These are phyloP conservation scores for Acacia confusa DNA, from an alignment of 306 rosid genomes.

Conservation along the genomic window DNA sequence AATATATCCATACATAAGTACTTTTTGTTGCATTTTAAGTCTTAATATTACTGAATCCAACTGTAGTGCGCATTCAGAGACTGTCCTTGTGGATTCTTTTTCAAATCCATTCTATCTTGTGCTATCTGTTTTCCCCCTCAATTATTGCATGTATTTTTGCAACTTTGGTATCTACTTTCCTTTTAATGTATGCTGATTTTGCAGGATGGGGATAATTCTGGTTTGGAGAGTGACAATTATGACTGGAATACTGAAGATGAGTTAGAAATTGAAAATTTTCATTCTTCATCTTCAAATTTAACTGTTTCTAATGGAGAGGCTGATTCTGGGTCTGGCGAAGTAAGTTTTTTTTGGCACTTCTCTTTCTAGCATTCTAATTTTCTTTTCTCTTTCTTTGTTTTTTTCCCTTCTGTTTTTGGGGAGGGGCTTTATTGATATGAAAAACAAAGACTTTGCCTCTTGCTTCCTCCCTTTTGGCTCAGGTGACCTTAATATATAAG, in stretches of 20 bases:
- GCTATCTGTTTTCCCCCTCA: neutral
- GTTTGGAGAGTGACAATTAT: conserved; percentile 46
- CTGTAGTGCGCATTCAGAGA: neutral
- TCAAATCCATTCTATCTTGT: neutral
- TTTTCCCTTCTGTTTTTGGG: neutral
- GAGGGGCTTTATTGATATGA: neutral
- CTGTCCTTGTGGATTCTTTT: conserved; percentile 4
- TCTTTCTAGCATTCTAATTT: conserved; percentile 1
- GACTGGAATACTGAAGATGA: conserved; percentile 96
- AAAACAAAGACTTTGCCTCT: conserved; percentile 5
- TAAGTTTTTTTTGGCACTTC: conserved; percentile 24
- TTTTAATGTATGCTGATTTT: conserved; percentile 18
- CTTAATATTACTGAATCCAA: conserved; percentile 4
- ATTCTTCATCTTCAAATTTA: conserved; percentile 51
- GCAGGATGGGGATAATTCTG: conserved; percentile 74
- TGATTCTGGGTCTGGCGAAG: conserved; percentile 50
- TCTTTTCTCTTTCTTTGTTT: neutral
- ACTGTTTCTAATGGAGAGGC: conserved; percentile 50
- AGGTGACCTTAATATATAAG: neutral
- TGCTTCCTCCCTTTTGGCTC: neutral
- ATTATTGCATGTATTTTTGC: neutral
- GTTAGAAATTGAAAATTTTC: conserved; percentile 64
- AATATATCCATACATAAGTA: neutral
- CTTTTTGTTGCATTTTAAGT: neutral
- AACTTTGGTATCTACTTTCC: conserved; percentile 16